Percentiles rank a stretch among this genome's conserved stretches.
Evolutionary conservation across 2,329 filamentous ascomycete genomes (phyloP).

Genomic region (Fusarium torreyae): DNA sequence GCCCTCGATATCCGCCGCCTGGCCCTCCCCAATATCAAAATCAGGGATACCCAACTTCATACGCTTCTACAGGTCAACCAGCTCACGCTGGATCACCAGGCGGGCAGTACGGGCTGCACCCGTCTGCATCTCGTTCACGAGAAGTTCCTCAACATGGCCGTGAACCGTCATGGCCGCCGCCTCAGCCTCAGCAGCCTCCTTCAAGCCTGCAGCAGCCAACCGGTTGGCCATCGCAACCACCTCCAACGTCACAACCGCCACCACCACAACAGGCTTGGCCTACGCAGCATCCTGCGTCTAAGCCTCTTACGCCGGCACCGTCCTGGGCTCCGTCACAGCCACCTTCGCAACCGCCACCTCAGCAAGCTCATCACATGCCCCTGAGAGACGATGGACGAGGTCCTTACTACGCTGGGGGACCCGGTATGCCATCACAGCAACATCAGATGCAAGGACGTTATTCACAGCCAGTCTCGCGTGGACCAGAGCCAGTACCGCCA

Average conservation of each 20-base stretch:
- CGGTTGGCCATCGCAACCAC: constrained; percentile 53
- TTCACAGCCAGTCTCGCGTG: constrained; percentile 57
- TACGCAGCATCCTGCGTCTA: constrained; percentile 52
- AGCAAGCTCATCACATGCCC: constrained; percentile 54
- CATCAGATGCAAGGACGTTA: constrained; percentile 58
- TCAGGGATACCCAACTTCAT: constrained; percentile 62
- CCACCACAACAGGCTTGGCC: constrained; percentile 55
- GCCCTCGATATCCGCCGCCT: constrained; percentile 63
- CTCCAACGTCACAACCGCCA: constrained; percentile 53
- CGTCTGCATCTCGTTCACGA: constrained; percentile 60
- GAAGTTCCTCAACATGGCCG: constrained; percentile 59
- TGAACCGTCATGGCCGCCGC: constrained; percentile 56
- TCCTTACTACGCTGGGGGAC: constrained; percentile 54
- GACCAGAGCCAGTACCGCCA: constrained; percentile 59
- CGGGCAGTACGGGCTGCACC: constrained; percentile 68
- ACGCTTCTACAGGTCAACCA: constrained; percentile 55
- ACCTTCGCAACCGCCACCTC: constrained; percentile 54
- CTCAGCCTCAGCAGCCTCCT: constrained; percentile 43
- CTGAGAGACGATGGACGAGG: constrained; percentile 58
- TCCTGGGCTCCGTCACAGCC: constrained; percentile 55
- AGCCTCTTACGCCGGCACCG: constrained; percentile 55
- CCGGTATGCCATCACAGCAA: constrained; percentile 48
- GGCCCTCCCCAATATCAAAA: constrained; percentile 60
- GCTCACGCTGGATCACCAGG: constrained; percentile 66
- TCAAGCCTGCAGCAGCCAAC: constrained; percentile 46